Conservation (phyloP, 176 grass and related monocot species). For the Triticum timopheevii region DNA sequence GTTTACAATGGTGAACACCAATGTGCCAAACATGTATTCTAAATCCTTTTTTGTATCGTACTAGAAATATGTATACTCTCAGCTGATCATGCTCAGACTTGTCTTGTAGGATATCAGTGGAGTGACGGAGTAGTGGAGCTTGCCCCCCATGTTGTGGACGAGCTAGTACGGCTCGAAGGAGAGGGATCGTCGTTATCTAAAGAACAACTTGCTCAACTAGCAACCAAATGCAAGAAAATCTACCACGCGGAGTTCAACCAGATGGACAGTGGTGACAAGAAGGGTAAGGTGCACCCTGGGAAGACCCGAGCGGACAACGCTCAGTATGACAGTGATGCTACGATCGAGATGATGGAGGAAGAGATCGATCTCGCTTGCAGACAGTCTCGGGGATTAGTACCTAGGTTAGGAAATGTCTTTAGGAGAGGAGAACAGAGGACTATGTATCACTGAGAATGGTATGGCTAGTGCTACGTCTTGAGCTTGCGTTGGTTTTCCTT, state of each 20-base stretch:
- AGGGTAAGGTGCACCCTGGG: slow-evolving; percentile 20
- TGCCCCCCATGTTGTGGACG: no score
- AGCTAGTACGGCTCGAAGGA: no score
- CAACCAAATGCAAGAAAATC: slow-evolving; percentile 66
- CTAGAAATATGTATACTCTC: not conserved
- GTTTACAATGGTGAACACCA: slow-evolving; percentile 1
- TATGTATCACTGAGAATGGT: not conserved
- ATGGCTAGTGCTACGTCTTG: no score
- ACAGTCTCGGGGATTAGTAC: slow-evolving; percentile 36
- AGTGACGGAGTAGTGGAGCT: no score
- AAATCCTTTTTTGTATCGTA: not conserved
- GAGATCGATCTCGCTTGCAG: slow-evolving; percentile 63
- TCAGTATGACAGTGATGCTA: slow-evolving; percentile 68
- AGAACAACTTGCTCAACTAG: slow-evolving; percentile 24
- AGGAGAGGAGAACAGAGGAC: not conserved
- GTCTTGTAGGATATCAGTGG: no score
- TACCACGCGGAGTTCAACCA: slow-evolving; percentile 49
- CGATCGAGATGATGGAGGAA: slow-evolving; percentile 89
- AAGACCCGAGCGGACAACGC: slow-evolving; percentile 24
- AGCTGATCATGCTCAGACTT: no score
- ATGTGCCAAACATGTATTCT: not conserved
- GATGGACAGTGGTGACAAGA: slow-evolving; percentile 13
- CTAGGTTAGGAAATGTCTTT: not conserved
- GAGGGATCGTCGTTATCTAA: no score
- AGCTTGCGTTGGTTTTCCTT: no score